Conservation (phyloP, 768 basidiomycete species). For the Termitomyces sp. region DNA sequence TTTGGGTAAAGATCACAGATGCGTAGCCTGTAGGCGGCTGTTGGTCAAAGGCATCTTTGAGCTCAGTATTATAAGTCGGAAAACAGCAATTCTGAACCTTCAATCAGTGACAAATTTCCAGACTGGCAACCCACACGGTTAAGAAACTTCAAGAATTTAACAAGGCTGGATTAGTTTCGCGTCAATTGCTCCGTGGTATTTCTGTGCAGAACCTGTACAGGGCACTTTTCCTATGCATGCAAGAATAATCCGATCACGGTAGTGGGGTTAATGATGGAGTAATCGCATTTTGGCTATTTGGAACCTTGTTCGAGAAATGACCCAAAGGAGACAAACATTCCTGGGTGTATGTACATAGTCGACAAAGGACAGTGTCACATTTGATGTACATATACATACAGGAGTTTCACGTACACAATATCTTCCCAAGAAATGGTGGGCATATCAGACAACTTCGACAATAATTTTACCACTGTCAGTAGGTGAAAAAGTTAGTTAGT, state of each 20-base stretch:
- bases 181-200: neutral
- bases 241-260: neutral
- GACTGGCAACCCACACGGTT: neutral
- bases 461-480: slow-evolving; percentile 42
- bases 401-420: neutral
- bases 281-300: neutral
- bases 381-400: neutral
- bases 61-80: neutral
- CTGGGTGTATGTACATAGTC: neutral
- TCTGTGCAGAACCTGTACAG: neutral
- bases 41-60: neutral
- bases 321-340: neutral
- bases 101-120: neutral
- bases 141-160: neutral
- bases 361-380: neutral
- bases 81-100: too few relatives aligned
- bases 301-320: neutral
- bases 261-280: neutral
- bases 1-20: neutral
- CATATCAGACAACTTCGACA: slow-evolving; percentile 30
- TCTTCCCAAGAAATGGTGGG: neutral
- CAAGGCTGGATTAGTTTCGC: neutral
- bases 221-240: neutral
- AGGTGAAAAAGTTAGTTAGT: neutral
- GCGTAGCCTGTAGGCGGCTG: neutral